Evolutionary conservation across 768 basidiomycete species (phyloP), one percentile per base, ranked within the genome.

Genomic region (Tylopilus plumbeoviolaceoides): DNA sequence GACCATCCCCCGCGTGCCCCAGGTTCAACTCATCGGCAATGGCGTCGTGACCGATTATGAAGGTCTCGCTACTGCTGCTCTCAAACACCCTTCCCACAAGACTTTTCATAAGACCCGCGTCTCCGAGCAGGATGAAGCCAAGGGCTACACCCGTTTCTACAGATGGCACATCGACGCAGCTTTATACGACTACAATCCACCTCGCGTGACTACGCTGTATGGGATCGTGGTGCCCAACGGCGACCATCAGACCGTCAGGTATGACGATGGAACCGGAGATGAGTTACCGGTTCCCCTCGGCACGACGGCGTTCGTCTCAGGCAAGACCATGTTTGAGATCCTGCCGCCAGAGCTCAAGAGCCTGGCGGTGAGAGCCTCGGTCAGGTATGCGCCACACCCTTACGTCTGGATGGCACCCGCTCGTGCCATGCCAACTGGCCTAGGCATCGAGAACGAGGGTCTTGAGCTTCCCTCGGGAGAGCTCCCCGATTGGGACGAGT

Each of bases 151-250:
- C n/a, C 79, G 91, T 36, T 94, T 88, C 77, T 93, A 91, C 69
- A 77, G 91, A 45, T 93, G 91, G 91, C 90, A 95, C 68, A 93
- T 94, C 68, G 92, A 94, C 59, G 91, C 93, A 1, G 90, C 90
- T 2, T 70, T 91, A 35, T 89, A 89, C 64, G 82, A 85, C 50
- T 75, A 86, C 12, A 80, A 82, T 23, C 89, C 89, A 17, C 91
- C 92, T 4, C 85, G 78, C 57, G 91, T 89, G 39, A 95, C 93
- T 6, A 90, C 91, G 1, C 80, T 95, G 20, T 92, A 91, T 59
- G 89, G 84, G 1, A 76, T 94, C 56, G 74, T 61, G 3, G 85
- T 94, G 0, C 93, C 92, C 3, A 56, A 74, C 21, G 91, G 90
- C 2, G 63, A 72, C 11, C 63, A 56, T 18, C 91, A 95, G 75